Evolutionary conservation across 2,329 filamentous ascomycete species (phyloP).

Genomic region (Aspergillus puulaauensis): DNA sequence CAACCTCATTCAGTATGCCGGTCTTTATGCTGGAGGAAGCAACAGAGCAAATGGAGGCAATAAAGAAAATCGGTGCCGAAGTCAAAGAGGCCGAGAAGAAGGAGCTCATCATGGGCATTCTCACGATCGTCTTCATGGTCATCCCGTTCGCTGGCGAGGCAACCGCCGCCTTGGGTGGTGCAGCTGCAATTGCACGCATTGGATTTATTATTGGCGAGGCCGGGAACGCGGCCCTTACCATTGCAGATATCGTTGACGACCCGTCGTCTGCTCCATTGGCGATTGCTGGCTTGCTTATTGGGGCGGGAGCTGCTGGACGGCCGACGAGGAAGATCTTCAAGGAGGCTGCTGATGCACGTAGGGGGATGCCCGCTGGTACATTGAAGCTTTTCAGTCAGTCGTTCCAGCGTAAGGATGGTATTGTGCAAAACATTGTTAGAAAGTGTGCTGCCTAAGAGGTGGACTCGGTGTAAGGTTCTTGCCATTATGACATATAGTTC

Average conservation of each 20-base stretch:
- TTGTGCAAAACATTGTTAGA: neutral
- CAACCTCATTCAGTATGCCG: neutral
- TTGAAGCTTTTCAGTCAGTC: neutral
- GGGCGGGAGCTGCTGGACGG: neutral
- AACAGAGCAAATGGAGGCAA: neutral
- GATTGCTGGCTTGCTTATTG: neutral
- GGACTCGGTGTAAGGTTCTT: too few species aligned
- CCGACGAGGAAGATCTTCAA: neutral
- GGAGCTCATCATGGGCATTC: constrained; percentile 1
- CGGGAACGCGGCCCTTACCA: neutral
- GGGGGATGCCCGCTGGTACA: neutral
- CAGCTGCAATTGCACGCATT: neutral
- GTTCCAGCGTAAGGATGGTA: neutral
- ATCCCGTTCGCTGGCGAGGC: constrained; percentile 6
- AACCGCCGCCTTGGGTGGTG: neutral
- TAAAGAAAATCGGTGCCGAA: neutral
- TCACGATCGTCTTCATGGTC: neutral
- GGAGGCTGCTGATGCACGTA: neutral
- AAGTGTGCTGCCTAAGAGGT: too few species aligned
- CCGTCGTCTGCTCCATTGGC: constrained; percentile 5
- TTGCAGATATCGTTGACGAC: neutral
- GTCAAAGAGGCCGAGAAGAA: neutral
- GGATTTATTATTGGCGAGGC: neutral
- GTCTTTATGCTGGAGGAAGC: neutral
- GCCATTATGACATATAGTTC: too few species aligned